Percentiles rank a stretch among this genome's conserved stretches.
Conservation (phyloP, 176 grass and related monocot genomes). For the Phyllostachys edulis region DNA sequence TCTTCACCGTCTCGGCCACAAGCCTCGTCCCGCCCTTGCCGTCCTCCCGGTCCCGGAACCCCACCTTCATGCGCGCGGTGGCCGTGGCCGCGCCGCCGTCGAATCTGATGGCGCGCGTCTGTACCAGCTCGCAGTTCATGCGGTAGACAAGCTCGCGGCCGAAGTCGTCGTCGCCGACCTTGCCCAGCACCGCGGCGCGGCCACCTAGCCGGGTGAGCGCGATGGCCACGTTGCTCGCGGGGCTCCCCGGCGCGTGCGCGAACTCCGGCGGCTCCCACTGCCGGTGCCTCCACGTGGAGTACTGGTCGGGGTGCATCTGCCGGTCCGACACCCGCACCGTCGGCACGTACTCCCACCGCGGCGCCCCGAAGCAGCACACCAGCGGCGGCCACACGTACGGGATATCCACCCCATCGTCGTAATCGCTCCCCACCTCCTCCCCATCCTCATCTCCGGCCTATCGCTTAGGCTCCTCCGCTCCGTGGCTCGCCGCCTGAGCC, state of each 20-base stretch:
- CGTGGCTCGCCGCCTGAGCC: not conserved
- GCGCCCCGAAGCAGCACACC: slow-evolving; percentile 79
- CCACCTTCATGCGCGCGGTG: slow-evolving; percentile 66
- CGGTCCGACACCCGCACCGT: slow-evolving; percentile 76
- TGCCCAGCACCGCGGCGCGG: slow-evolving; percentile 69
- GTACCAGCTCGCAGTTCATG: slow-evolving; percentile 75
- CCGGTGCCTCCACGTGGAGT: slow-evolving; percentile 71
- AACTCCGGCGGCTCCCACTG: slow-evolving; percentile 93
- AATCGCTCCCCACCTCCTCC: not conserved
- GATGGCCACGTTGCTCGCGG: slow-evolving; percentile 73
- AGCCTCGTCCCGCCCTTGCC: slow-evolving; percentile 48
- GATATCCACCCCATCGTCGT: slow-evolving; percentile 32
- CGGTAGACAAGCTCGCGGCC: slow-evolving; percentile 72
- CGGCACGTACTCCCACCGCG: slow-evolving; percentile 79
- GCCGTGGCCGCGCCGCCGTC: slow-evolving; percentile 51
- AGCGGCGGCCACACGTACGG: slow-evolving; percentile 52
- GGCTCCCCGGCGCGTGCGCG: slow-evolving; percentile 67
- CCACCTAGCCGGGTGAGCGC: slow-evolving; percentile 68
- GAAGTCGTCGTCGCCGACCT: slow-evolving; percentile 84
- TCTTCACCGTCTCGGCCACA: slow-evolving; percentile 68
- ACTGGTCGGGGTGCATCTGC: slow-evolving; percentile 80
- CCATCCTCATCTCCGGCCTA: not conserved
- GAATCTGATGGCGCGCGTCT: slow-evolving; percentile 66
- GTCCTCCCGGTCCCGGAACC: slow-evolving; percentile 45
- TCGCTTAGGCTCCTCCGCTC: not conserved